Base-by-base conservation (phyloP, 805 yeast genomes). In the Lachancea lanzarotensis region DNA sequence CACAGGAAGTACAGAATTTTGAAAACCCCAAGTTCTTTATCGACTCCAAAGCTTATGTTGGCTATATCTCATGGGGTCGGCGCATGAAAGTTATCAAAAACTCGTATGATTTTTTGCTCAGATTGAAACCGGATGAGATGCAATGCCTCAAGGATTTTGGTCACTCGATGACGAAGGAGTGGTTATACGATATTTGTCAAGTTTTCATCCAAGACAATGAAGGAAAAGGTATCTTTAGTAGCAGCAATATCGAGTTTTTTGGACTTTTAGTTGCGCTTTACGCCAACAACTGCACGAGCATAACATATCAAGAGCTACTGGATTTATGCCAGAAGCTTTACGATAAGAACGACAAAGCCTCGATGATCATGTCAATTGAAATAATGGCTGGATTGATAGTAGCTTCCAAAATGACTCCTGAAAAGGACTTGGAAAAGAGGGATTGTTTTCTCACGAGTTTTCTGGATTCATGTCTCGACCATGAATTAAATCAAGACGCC, bases 31-130 rank as follows among this genome's bases (percentile, higher is more conserved):
- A 51, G 1, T 81, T 70, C 51, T 87, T 65, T 54, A 70, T 82
- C 51, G 89, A 83, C 54, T 73, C 73, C 26, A 75, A 73, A 42
- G 66, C 74, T 2, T 72, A 69, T 55, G 66, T 69, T 8, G 93
- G 95, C 0, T 84, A 89, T 79, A 62, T 84, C 8, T 82, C 83
- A 42, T 87, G 96, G 95, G 84, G 81, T 12, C 63, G 76, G 16
- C 52, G 65, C 0, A 55, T 82, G 62, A 57, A 60, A 17, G 88
- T 73, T 2, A 46, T 61, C 19, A 52, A 49, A 10, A 66, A 79
- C 16, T 3, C 34, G 3, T 25, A 7, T 18, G 26, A n/a, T 16
- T 61, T 58, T 6, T 63, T 66, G 5, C 19, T 54, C 7, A 46
- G 48, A 16, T 64, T 82, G 16, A 66, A 56, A 13, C 65, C 57